Evolutionary conservation across 2,329 filamentous ascomycete genomes (phyloP).

Genomic region (Nigrograna mackinnonii): DNA sequence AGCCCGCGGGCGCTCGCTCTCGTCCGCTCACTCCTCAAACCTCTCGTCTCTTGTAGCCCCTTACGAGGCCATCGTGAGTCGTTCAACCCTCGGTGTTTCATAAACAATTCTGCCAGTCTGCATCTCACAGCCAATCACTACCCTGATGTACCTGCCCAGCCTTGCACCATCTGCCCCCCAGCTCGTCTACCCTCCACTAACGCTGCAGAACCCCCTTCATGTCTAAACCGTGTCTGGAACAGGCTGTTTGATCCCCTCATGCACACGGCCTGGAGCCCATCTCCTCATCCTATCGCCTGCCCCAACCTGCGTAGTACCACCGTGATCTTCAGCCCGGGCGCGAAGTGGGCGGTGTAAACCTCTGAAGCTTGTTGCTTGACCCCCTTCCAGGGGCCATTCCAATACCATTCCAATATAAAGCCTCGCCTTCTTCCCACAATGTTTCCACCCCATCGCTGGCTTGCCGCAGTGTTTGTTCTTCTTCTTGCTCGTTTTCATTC

Average conservation of each 20-base stretch:
- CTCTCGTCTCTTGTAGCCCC: conserved; percentile 5
- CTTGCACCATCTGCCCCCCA: conserved; percentile 6
- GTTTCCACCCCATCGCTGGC: conserved; percentile 25
- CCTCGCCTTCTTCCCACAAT: conserved; percentile 13
- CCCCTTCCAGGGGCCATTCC: conserved; percentile 14
- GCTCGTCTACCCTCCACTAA: conserved; percentile 23
- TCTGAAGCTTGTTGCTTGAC: conserved; percentile 11
- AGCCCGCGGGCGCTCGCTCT: conserved; percentile 7
- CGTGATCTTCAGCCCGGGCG: background rate
- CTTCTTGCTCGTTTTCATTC: conserved; percentile 20
- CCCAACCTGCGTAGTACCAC: conserved; percentile 11
- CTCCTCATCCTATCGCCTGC: conserved; percentile 29
- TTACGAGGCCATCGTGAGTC: conserved; percentile 7
- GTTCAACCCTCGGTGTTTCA: conserved; percentile 31
- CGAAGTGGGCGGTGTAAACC: background rate
- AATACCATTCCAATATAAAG: conserved; percentile 23
- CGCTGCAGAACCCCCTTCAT: conserved; percentile 16
- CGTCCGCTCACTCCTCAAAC: conserved; percentile 9
- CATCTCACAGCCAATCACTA: conserved; percentile 23
- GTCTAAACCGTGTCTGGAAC: conserved; percentile 27
- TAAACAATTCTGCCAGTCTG: conserved; percentile 25
- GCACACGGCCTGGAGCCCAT: conserved; percentile 10
- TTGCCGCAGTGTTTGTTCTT: conserved; percentile 25
- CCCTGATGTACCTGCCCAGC: conserved; percentile 28
- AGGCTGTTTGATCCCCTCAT: conserved; percentile 27